Base-by-base conservation (phyloP, 345 rosid genomes). In the Mangifera indica region DNA sequence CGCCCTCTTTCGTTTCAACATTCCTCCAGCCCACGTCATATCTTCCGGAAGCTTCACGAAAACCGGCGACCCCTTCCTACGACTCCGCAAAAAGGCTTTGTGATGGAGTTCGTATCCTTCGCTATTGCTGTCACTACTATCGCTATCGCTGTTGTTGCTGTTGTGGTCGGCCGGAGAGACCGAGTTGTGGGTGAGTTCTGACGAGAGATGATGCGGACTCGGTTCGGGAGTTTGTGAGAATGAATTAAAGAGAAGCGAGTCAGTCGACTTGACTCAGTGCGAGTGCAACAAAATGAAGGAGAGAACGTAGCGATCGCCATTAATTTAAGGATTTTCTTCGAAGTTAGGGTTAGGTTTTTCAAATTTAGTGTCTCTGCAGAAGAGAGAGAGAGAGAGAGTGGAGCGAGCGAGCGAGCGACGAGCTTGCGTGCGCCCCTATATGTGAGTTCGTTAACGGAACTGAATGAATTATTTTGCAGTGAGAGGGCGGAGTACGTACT, bases 41-140 rank as follows among this genome's bases (percentile, higher is more conserved):
- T 82, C 87, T 48, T 72, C 45, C 8, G 89, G 89, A n/a, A 86
- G 81, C 78, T 76, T 79, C 48, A 86, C 89, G 55, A 69, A 84
- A 61, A 86, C 87, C 26, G 86, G 82, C 53, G 80, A 78, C 24
- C 82, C 87, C 34, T 48, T 63, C 17, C 66, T 53, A 55, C 70
- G 69, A 40, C 60, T 51, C 59, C 67, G 68, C 68, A 40, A 14
- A 48, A 71, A 49, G 57, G 75, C 34, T 48, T 26, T 67, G 12
- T 78, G 79, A 49, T 67, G 82, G 42, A 74, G 61, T 66, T 81
- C 81, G 60, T 81, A 67, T 62, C 52, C 66, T 37, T 37, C 42
- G 42, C 42, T 37, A 37, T 37, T 5, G 42, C 8, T 37, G 9
- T 37, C 42, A 7, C 42, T 7, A 37, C 42, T 37, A 1, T 37